Percentiles rank a stretch among this genome's conserved stretches.
Conservation (phyloP, 352 stramenopile species). For the Phytophthora agathidicida region DNA sequence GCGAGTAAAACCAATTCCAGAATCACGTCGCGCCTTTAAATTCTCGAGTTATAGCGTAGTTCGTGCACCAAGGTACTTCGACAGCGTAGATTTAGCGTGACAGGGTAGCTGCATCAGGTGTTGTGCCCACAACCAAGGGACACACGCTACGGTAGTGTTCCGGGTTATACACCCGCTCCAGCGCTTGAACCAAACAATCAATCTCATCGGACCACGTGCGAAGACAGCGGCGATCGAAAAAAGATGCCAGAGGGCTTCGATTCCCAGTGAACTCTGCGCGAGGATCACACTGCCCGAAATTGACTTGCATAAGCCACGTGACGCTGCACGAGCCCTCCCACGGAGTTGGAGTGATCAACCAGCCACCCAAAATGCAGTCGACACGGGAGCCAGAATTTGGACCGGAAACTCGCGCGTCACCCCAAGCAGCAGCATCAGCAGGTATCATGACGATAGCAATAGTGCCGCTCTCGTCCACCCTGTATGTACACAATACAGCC, state of each 20-base stretch:
- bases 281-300: slow-evolving; percentile 69
- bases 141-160: slow-evolving; percentile 61
- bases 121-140: slow-evolving; percentile 30
- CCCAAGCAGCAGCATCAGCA: slow-evolving; percentile 46
- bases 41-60: too few species aligned
- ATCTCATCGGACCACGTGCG: slow-evolving; percentile 66
- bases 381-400: slow-evolving; percentile 31
- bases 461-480: slow-evolving; percentile 66
- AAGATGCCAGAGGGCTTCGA: slow-evolving; percentile 33
- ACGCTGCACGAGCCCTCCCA: slow-evolving; percentile 68
- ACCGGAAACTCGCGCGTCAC: slow-evolving; percentile 11
- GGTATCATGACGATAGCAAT: slow-evolving; percentile 77
- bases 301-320: slow-evolving; percentile 83
- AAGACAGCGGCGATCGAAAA: slow-evolving; percentile 45
- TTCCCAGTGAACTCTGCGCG: slow-evolving; percentile 59
- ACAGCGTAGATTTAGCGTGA: slow-evolving; percentile 8
- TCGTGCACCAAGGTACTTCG: too few species aligned
- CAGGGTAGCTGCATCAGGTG: not conserved
- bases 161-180: slow-evolving; percentile 56
- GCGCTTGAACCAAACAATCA: slow-evolving; percentile 38
- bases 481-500: slow-evolving; percentile 19
- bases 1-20: not conserved
- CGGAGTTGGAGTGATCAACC: slow-evolving; percentile 64
- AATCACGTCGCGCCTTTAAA: not conserved
- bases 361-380: slow-evolving; percentile 73